Evolutionary conservation across 1,139 yeast species (phyloP).

Genomic region (Pneumocystis murina): DNA sequence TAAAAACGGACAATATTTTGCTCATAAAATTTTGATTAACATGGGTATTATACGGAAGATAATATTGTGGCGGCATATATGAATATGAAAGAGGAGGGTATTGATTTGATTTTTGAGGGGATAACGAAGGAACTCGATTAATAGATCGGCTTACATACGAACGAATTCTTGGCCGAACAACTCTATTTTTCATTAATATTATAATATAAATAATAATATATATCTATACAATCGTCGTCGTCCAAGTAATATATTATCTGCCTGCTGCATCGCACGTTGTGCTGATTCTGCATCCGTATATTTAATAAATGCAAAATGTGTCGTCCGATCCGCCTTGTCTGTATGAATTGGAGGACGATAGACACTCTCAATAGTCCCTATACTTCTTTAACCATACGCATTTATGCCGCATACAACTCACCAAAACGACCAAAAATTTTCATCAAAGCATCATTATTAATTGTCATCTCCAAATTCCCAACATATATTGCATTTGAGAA

Average conservation of each 20-base stretch:
- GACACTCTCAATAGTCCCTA: neutral
- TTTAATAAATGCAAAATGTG: neutral
- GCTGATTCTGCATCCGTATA: neutral
- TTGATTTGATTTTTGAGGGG: neutral
- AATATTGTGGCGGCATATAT: neutral
- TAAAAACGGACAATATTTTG: neutral
- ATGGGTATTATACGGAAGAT: neutral
- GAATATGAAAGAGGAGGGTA: neutral
- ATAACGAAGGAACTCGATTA: neutral
- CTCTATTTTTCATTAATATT: neutral
- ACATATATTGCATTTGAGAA: neutral
- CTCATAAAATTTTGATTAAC: neutral
- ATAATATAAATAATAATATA: too few relatives aligned
- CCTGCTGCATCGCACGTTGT: neutral
- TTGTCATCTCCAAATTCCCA: neutral
- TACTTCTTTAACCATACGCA: neutral
- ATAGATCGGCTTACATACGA: neutral
- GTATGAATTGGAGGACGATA: neutral
- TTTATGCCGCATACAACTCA: neutral
- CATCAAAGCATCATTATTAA: neutral
- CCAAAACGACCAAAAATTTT: constrained; percentile 1
- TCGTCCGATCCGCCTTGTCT: neutral
- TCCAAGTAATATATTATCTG: neutral
- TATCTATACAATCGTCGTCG: neutral
- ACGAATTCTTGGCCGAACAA: neutral